A percentile compares a stretch with the other conserved stretches of the same genome.
Conservation (phyloP, 2,329 filamentous ascomycete genomes). For the Penicillium sp. region DNA sequence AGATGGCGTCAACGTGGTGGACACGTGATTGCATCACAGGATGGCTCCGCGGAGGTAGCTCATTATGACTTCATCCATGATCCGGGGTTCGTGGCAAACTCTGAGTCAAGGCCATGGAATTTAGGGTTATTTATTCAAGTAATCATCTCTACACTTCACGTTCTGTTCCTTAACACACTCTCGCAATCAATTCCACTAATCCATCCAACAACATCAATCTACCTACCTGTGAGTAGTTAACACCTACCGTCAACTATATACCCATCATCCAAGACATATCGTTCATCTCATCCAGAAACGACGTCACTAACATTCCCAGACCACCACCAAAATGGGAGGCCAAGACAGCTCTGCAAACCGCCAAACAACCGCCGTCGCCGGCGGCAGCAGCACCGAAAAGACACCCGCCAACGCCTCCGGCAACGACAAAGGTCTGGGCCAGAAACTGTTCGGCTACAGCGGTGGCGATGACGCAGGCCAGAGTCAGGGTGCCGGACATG, state of each 20-base stretch:
- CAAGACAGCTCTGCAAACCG: slow-evolving; percentile 11
- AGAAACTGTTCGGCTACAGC: slow-evolving; percentile 10
- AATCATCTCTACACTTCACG: too few species aligned
- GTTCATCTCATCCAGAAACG: too few species aligned
- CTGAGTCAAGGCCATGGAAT: slow-evolving; percentile 4
- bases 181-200: not conserved
- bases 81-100: slow-evolving; percentile 4
- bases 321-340: not conserved
- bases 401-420: slow-evolving; percentile 32
- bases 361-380: slow-evolving; percentile 16
- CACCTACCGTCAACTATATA: too few species aligned
- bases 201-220: too few species aligned
- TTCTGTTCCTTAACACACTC: too few species aligned
- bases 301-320: too few species aligned
- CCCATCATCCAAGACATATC: too few species aligned
- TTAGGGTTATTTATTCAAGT: not conserved
- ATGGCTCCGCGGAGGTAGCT: not conserved
- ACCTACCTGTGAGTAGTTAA: too few species aligned
- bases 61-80: slow-evolving; percentile 24
- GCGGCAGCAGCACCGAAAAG: slow-evolving; percentile 26
- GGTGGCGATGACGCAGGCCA: slow-evolving; percentile 8
- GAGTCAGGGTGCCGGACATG: slow-evolving; percentile 27
- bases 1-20: too few species aligned
- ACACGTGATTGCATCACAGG: too few species aligned
- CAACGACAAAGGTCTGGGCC: slow-evolving; percentile 24